Base-by-base conservation (phyloP, 1,284 basidiomycete genomes). In the Porogramme epimiltina region DNA sequence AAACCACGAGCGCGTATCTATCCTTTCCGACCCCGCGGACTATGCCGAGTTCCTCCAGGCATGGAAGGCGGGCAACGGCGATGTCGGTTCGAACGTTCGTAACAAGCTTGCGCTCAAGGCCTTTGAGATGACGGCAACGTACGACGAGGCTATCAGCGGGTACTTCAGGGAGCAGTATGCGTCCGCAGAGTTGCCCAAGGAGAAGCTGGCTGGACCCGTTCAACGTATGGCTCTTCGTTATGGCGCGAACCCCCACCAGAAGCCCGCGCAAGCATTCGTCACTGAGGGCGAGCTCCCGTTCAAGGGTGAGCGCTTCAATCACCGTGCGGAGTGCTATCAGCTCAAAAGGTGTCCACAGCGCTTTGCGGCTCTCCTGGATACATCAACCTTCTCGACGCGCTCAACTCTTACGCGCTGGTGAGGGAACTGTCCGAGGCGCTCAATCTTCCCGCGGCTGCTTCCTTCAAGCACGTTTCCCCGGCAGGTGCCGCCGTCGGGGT, bases 381-480 rank as follows among this genome's bases (percentile, higher is more conserved):
- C 74, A 99, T 99, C 79, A 99, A 99, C 78, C 82, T 99, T n/a
- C 82, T 99, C 51, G 97, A 99, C 66, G 95, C 94, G 0, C 84
- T 99, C 66, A 98, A 98, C 74, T 96, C 96, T 8, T 99, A 91
- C 71, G 96, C 93, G 0, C 85, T 99, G 43, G 96, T 99, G 56
- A 93, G 90, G 67, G 96, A 99, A 71, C 83, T 99, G 10, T 87
- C 94, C 45, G 88, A 87, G 62, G 91, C 91, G 1, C 84, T 93
- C 23, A 77, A 81, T 52, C 84, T 98, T 46, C 95, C 97, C 16
- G 97, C 97, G 22, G 96, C 96, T 16, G 95, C 96, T 3, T 98
- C 95, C 1, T 99, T 99, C 87, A 99, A 99, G 80, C 96, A 99
- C 71, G 97, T 99, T 54, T 98, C 95, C 19, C 96, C 96, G 11